Conservation (phyloP, 768 basidiomycete genomes). For the Lentinula sp. region DNA sequence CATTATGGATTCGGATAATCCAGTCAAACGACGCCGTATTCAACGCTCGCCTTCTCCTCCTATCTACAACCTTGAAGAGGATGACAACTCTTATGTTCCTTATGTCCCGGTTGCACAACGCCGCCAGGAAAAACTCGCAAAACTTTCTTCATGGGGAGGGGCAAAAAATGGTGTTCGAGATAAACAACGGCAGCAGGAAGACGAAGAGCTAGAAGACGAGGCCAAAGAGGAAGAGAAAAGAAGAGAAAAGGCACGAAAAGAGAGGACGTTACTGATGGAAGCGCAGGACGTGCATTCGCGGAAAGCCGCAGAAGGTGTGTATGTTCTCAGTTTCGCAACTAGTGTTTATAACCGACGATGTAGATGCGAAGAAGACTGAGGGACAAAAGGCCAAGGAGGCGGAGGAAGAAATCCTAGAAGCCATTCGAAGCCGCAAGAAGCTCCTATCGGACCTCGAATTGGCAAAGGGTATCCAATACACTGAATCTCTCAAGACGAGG, state of each 20-base stretch:
- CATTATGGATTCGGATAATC: conserved; percentile 18
- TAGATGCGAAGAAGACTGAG: conserved; percentile 83
- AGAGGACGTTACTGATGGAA: conserved; percentile 83
- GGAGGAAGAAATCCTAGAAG: conserved; percentile 87
- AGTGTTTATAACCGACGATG: neutral
- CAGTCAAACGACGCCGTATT: conserved; percentile 44
- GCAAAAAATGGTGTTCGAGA: conserved; percentile 27
- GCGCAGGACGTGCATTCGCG: conserved; percentile 91
- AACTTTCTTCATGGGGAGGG: conserved; percentile 58
- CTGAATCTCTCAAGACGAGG: conserved; percentile 80
- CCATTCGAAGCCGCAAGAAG: conserved; percentile 86
- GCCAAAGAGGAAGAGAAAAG: conserved; percentile 74
- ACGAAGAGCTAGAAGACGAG: conserved; percentile 67
- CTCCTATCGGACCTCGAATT: conserved; percentile 90
- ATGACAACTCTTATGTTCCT: conserved; percentile 66
- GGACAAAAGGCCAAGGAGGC: conserved; percentile 82
- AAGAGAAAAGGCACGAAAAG: conserved; percentile 72
- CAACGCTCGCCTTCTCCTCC: conserved; percentile 56
- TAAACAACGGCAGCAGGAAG: conserved; percentile 39
- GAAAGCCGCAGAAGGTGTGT: conserved; percentile 75
- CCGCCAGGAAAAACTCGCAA: conserved; percentile 73
- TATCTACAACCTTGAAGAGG: conserved; percentile 55
- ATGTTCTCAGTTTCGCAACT: neutral
- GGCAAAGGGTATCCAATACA: conserved; percentile 89
- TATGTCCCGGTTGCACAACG: conserved; percentile 87